A percentile compares a stretch with the other conserved stretches of the same genome.
These are phyloP conservation scores for Rutstroemia sp. DNA, from an alignment of 2,329 filamentous ascomycete species.

Conservation along the genomic window DNA sequence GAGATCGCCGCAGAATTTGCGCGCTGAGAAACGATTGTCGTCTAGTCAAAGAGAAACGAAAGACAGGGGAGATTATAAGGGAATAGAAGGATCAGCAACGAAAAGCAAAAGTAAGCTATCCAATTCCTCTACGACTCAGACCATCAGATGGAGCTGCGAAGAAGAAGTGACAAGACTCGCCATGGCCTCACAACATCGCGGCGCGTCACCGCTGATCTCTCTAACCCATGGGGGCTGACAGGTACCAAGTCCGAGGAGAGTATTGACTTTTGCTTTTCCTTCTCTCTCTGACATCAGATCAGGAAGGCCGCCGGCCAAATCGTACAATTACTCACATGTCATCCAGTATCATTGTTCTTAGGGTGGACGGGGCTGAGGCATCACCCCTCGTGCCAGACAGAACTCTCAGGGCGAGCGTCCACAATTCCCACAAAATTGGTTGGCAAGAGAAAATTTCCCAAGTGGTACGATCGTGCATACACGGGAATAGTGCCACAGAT, in stretches of 20 bases:
- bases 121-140: not conserved
- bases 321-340: slow-evolving; percentile 1
- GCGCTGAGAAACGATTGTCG: not conserved
- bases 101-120: not conserved
- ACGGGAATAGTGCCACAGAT: not conserved
- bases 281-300: too few relatives aligned
- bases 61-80: not conserved
- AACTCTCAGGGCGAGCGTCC: not conserved
- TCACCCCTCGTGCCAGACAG: not conserved
- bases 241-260: not conserved
- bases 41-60: not conserved
- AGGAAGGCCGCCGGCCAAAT: not conserved
- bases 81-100: not conserved
- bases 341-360: not conserved
- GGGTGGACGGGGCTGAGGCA: not conserved
- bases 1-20: not conserved
- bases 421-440: not conserved
- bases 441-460: not conserved
- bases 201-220: not conserved
- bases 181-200: not conserved
- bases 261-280: not conserved
- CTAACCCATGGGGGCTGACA: slow-evolving; percentile 5
- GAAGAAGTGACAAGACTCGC: not conserved
- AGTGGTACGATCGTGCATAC: not conserved
- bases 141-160: not conserved